phyloP scores from a whole-genome alignment of 495 filamentous ascomycete species.

The Daldinia bambusicola region DNA sequence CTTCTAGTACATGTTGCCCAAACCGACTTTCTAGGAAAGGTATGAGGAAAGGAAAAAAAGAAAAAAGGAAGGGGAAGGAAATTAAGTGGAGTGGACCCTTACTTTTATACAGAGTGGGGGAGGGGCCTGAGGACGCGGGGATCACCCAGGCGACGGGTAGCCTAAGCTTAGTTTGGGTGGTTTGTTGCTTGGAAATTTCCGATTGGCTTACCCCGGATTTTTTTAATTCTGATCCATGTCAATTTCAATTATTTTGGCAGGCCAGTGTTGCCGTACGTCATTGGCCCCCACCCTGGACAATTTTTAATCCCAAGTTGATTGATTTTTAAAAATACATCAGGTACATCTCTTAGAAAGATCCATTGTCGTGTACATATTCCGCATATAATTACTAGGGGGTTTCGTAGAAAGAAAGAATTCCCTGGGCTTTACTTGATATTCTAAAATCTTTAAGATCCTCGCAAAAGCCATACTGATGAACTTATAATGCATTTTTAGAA shows the following conservation, averaged over 20 bases:
- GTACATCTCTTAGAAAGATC: no score
- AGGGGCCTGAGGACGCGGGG: neutral
- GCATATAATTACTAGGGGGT: no score
- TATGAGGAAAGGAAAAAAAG: slow-evolving; percentile 1
- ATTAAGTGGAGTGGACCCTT: neutral
- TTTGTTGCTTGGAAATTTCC: neutral
- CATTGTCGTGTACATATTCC: no score
- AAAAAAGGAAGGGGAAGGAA: neutral
- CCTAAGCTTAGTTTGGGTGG: slow-evolving; percentile 3
- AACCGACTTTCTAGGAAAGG: neutral
- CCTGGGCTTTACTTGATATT: no score
- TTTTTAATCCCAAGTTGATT: neutral
- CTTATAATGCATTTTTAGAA: no score
- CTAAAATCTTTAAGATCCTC: no score
- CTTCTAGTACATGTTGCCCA: neutral
- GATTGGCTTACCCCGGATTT: slow-evolving; percentile 26
- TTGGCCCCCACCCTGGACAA: slow-evolving; percentile 2
- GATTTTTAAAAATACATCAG: neutral
- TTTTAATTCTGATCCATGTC: neutral
- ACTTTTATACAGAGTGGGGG: neutral
- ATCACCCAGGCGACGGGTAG: neutral
- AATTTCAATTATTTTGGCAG: neutral
- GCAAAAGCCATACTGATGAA: no score
- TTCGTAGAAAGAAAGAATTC: no score
- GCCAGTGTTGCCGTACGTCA: neutral